phyloP scores from a whole-genome alignment of 768 basidiomycete genomes.

The Lactarius sanguifluus region DNA sequence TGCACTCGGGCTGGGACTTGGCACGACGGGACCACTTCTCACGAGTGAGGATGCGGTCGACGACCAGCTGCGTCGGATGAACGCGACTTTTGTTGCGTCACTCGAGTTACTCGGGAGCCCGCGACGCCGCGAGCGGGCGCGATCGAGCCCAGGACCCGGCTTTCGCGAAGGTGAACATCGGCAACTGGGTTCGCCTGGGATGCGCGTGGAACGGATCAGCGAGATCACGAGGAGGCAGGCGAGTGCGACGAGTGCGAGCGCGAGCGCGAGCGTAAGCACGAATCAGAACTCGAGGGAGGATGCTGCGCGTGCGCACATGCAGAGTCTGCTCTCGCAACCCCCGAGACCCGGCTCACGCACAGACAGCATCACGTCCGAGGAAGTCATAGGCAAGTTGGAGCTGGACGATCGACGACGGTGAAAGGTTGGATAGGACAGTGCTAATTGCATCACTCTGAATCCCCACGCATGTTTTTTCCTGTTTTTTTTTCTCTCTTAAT shows the following conservation, averaged over 20 bases:
- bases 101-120: conserved; percentile 54
- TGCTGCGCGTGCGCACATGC: conserved; percentile 27
- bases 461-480: conserved; percentile 3
- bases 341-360: conserved; percentile 39
- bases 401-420: conserved; percentile 33
- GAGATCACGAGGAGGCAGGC: conserved; percentile 28
- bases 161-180: conserved; percentile 19
- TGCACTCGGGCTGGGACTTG: conserved; percentile 32
- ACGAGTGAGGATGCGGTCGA: conserved; percentile 69
- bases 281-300: conserved; percentile 28
- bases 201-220: conserved; percentile 29
- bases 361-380: conserved; percentile 45
- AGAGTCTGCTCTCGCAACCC: conserved; percentile 26
- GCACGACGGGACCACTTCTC: conserved; percentile 51
- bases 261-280: conserved; percentile 8
- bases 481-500: too few species aligned
- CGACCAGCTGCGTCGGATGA: conserved; percentile 62
- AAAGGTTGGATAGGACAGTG: conserved; percentile 12
- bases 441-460: conserved; percentile 3
- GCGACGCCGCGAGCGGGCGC: conserved; percentile 34
- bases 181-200: conserved; percentile 11
- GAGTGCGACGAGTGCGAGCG: conserved; percentile 12
- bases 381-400: conserved; percentile 59
- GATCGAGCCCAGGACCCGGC: conserved; percentile 27
- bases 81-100: conserved; percentile 63